Evolutionary conservation across 306 rosid genomes (phyloP).

Genomic region (Echinosophora koreensis): DNA sequence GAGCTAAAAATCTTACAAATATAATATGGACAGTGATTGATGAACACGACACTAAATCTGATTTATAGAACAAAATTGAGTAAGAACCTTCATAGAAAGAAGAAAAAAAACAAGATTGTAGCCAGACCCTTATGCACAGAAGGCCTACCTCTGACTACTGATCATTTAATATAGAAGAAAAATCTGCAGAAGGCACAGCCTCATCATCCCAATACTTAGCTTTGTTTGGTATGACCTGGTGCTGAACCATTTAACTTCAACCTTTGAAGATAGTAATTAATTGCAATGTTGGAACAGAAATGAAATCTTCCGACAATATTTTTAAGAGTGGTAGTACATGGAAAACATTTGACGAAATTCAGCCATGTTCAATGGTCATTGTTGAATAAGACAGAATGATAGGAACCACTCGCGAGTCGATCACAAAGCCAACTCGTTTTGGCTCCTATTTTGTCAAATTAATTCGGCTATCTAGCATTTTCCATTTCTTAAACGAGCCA

Average conservation of each 20-base stretch:
- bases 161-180: slow-evolving; percentile 23
- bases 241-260: slow-evolving; percentile 41
- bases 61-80: slow-evolving; percentile 49
- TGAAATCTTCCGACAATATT: slow-evolving; percentile 2
- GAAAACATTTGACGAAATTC: slow-evolving; percentile 38
- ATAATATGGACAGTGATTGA: slow-evolving; percentile 41
- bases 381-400: neutral
- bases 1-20: slow-evolving; percentile 45
- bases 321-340: slow-evolving; percentile 20
- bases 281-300: slow-evolving; percentile 32
- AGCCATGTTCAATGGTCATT: neutral
- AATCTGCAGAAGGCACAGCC: slow-evolving; percentile 35
- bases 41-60: slow-evolving; percentile 41
- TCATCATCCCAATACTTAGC: slow-evolving; percentile 37
- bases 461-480: slow-evolving; percentile 33
- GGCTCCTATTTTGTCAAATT: slow-evolving; percentile 48
- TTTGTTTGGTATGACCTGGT: slow-evolving; percentile 29
- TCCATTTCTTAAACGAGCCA: slow-evolving; percentile 22
- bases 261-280: slow-evolving; percentile 5
- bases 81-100: slow-evolving; percentile 32
- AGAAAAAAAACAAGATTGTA: slow-evolving; percentile 8
- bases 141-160: slow-evolving; percentile 25
- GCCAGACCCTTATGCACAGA: slow-evolving; percentile 37
- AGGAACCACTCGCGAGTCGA: slow-evolving; percentile 10
- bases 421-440: slow-evolving; percentile 28